Evolutionary conservation across 305 asterid genomes (phyloP), one percentile per base, ranked within the genome.

Genomic region (Fraxinus paxiana): DNA sequence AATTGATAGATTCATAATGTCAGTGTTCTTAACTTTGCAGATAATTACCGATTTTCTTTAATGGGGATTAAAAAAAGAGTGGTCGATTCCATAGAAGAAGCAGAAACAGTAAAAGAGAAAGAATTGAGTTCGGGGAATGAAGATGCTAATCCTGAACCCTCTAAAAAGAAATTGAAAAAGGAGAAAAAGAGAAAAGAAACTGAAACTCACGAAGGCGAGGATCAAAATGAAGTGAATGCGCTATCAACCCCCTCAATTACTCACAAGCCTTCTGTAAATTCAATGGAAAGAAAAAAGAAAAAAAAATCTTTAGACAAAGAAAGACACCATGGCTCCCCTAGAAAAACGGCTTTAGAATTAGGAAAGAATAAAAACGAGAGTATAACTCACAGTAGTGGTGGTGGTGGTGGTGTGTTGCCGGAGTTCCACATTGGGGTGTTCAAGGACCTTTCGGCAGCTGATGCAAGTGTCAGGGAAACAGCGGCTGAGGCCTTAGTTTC

Each of bases 351-450:
- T 5, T 46, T 83, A 7, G 91, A 87, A 31, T 37, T 67, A 54
- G 87, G 83, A 79, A 84, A n/a, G 51, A 88, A 80, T 15, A 83
- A 82, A 3, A 77, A 75, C 30, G 88, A 81, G 80, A 81, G 85
- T 76, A 76, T 69, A 77, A 77, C 84, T 51, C 80, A 84, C 26
- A 86, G 81, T 6, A 83, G 87, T 76, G 79, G 83, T 76, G 33
- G 88, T 31, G 79, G 84, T 61, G 87, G 84, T 2, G 87, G 83
- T 41, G 74, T 75, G 46, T 85, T 92, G 92, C 99, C 99, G 13
- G 95, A 89, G 92, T 94, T 96, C 81, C 99, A 94, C 80, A 85
- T 94, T 77, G 92, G 93, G 77, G 97, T 96, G 9, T 96, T 96
- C 85, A 96, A 87, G 87, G 90, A 92, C 79, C 84, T 96, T 59